phyloP scores from a whole-genome alignment of 1,284 basidiomycete genomes.

The Trichosporon coremiiforme region DNA sequence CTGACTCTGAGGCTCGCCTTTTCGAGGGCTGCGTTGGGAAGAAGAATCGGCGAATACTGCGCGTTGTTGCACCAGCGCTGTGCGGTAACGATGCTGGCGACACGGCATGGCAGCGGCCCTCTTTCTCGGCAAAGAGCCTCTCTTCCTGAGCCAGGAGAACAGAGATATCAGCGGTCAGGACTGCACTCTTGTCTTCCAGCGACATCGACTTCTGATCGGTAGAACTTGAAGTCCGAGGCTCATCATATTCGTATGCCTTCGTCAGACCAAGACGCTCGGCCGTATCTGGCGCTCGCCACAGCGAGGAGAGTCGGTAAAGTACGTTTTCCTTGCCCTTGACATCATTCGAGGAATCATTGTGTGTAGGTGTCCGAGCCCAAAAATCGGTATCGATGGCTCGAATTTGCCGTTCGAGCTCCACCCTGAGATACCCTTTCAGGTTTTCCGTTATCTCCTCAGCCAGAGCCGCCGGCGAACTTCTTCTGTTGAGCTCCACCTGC shows the following conservation, averaged over 20 bases:
- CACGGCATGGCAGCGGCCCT: too few species aligned
- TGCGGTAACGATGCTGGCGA: background rate
- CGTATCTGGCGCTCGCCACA: background rate
- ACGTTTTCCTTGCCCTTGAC: background rate
- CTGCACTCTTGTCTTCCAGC: background rate
- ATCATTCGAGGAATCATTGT: background rate
- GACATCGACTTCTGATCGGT: background rate
- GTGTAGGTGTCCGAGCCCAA: too few species aligned
- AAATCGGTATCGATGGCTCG: background rate
- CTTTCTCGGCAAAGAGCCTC: background rate
- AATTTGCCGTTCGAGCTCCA: slow-evolving; percentile 2
- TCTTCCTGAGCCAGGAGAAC: background rate
- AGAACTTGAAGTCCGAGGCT: background rate
- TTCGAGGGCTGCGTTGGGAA: background rate
- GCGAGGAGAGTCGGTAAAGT: background rate
- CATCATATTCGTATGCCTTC: background rate
- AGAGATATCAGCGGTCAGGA: background rate
- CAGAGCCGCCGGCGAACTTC: background rate
- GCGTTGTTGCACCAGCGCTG: background rate
- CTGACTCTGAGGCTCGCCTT: background rate
- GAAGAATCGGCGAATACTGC: background rate
- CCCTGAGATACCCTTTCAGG: background rate
- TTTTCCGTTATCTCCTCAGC: background rate
- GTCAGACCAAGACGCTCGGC: too few species aligned
- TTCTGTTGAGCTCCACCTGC: background rate